Base-by-base conservation (phyloP, 352 stramenopile genomes). In the Phytophthora ramorum region DNA sequence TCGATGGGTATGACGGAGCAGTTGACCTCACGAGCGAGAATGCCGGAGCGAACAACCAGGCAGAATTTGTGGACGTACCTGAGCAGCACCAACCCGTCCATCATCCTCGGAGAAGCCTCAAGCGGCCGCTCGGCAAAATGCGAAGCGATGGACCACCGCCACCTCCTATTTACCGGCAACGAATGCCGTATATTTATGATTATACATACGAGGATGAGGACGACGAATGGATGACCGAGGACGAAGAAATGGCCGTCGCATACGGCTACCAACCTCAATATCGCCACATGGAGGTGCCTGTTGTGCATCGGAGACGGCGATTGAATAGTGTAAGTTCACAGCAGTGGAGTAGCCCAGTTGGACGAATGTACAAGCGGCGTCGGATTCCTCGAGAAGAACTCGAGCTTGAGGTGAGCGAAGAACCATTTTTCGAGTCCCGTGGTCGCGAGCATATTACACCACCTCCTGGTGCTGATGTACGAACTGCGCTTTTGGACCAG, bases 131-230 rank as follows among this genome's bases (percentile, higher is more conserved):
- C 32, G 61, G 54, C 17, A 73, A 49, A 6, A 48, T 68, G 49
- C 59, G 54, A 66, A 54, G 24, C 7, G 58, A 75, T 41, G 44
- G 44, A 12, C 45, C 56, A 26, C 19, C 37, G 10, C 66, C 62
- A 19, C 58, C 51, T 57, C 58, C 51, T 57, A 68, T 76, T 71
- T 79, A 74, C 43, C 58, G 67, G 48, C 63, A 67, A 41, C 58
- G 63, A 54, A 51, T 60, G 48, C 71, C 71, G 10, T 71, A 66
- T 71, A 73, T 73, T 66, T 73, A 71, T 79, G 71, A 78, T 17
- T 76, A 74, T 56, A 38, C 48, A 19, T 71, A 72, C 40, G 67
- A 73, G 40, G 68, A 75, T 12, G 68, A 68, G 26, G 71, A 79
- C 26, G 48, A 71, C 37, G 63, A 76, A 32, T 83, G 71, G 75